Evolutionary conservation across 495 filamentous ascomycete species (phyloP).

Genomic region (Astrothelium subdiscretum): DNA sequence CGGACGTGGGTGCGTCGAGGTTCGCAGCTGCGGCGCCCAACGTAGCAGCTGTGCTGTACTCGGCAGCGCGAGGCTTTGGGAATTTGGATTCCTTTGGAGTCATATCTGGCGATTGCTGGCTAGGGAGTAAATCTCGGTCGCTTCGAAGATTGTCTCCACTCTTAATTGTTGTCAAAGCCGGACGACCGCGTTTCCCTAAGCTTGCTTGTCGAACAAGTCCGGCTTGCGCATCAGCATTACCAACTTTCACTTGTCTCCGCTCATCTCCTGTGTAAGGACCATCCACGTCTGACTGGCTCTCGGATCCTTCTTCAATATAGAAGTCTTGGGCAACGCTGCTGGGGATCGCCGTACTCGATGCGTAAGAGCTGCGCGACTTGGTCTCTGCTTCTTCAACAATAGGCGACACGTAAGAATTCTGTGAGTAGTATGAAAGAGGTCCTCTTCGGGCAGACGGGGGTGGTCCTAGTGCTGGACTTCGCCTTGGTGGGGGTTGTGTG

Average conservation of each 20-base stretch:
- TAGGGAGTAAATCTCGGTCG: neutral
- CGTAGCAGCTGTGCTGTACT: neutral
- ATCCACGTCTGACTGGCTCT: conserved; percentile 41
- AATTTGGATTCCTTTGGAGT: neutral
- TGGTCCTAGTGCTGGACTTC: conserved; percentile 48
- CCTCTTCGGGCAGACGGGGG: conserved; percentile 59
- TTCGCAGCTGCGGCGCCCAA: neutral
- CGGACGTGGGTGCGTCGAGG: neutral
- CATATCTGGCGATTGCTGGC: neutral
- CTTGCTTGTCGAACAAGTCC: conserved; percentile 67
- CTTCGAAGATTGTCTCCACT: conserved; percentile 23
- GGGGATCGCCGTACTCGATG: conserved; percentile 72
- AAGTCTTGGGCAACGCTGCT: conserved; percentile 26
- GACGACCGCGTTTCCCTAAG: conserved; percentile 60
- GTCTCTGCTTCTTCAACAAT: conserved; percentile 67
- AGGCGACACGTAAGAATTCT: conserved; percentile 69
- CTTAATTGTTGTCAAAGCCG: conserved; percentile 55
- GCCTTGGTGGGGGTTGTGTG: conserved; percentile 31
- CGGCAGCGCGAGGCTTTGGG: neutral
- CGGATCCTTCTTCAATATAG: conserved; percentile 21
- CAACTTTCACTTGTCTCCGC: conserved; percentile 28
- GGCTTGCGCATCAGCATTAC: conserved; percentile 28
- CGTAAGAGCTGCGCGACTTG: conserved; percentile 55
- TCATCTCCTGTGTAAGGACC: conserved; percentile 2
- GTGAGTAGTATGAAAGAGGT: conserved; percentile 59